These are phyloP conservation scores for Cucumis sativus DNA, from an alignment of 306 rosid species.

Conservation along the genomic window DNA sequence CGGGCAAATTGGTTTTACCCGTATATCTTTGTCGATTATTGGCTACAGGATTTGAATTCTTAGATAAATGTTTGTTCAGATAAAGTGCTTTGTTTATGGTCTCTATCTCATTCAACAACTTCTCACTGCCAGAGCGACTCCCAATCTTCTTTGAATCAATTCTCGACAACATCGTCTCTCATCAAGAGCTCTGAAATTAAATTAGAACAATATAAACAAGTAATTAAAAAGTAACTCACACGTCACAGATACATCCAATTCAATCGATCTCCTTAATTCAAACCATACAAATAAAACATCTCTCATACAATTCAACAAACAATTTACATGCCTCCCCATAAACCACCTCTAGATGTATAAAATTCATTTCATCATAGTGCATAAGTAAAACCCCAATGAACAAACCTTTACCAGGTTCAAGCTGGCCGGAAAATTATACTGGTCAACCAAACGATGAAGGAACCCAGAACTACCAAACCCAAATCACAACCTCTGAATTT, in stretches of 20 bases:
- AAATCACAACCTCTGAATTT: too few species aligned
- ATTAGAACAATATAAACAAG: background rate
- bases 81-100: conserved; percentile 41
- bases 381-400: background rate
- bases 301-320: background rate
- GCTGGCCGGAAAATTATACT: conserved; percentile 18
- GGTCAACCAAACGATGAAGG: conserved; percentile 11
- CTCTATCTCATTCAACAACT: conserved; percentile 54
- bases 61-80: conserved; percentile 22
- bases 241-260: background rate
- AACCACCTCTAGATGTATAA: background rate
- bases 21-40: conserved; percentile 20
- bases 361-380: background rate
- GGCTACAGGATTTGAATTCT: conserved; percentile 19
- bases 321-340: background rate
- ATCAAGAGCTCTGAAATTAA: background rate
- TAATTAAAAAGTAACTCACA: conserved; percentile 15
- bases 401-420: conserved; percentile 30
- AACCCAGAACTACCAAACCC: conserved; percentile 16
- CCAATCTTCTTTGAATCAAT: conserved; percentile 42
- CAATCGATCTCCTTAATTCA: background rate
- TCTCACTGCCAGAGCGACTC: conserved; percentile 38
- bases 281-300: background rate
- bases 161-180: conserved; percentile 38
- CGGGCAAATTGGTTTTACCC: conserved; percentile 23